These are phyloP conservation scores for Pyrenula massariospora DNA, from an alignment of 495 filamentous ascomycete genomes.

Conservation along the genomic window DNA sequence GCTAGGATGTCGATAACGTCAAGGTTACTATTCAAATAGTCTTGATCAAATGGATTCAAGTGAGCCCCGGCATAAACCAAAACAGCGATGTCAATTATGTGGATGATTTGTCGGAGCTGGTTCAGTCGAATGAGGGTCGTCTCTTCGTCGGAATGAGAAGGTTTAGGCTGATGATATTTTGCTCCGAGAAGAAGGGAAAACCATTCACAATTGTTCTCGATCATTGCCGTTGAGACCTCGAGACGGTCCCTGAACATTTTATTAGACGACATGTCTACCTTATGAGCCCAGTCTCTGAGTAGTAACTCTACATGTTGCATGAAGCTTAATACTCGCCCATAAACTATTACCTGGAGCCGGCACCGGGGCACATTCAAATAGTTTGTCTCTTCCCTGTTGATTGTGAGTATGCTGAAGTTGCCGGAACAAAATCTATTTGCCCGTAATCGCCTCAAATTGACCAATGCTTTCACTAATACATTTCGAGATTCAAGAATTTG, in stretches of 20 bases:
- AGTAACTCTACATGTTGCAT: neutral
- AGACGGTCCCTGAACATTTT: too few relatives aligned
- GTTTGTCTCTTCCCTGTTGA: neutral
- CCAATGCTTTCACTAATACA: neutral
- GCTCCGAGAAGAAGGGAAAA: neutral
- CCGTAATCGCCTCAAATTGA: neutral
- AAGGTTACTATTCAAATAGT: neutral
- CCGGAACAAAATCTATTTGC: neutral
- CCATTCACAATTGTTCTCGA: neutral
- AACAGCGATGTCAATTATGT: neutral
- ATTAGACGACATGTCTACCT: neutral
- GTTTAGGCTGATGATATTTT: neutral
- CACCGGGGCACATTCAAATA: neutral
- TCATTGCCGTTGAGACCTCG: neutral
- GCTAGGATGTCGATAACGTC: neutral
- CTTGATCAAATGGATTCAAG: neutral
- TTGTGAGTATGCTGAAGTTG: neutral
- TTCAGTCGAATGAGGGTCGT: neutral
- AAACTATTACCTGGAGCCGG: neutral
- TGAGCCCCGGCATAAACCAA: neutral
- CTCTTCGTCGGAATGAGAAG: neutral
- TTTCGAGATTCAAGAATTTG: neutral
- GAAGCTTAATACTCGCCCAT: too few relatives aligned
- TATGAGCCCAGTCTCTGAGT: neutral
- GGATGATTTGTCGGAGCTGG: neutral